Evolutionary conservation across 768 basidiomycete species (phyloP).

Genomic region (Serendipita sp.): DNA sequence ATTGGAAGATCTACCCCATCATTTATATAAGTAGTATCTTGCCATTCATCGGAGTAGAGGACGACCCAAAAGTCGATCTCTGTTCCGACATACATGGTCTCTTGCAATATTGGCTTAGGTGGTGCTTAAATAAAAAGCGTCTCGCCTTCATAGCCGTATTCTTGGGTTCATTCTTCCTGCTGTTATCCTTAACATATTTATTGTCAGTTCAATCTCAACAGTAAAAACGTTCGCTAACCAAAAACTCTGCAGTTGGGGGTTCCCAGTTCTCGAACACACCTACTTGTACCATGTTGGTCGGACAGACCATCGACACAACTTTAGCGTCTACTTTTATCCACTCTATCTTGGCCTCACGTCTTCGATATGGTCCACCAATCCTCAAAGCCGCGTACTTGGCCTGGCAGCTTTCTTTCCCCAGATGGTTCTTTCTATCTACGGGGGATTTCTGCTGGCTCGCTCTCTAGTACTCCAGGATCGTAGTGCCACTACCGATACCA

Average conservation of each 20-base stretch:
- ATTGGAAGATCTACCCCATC: slow-evolving; percentile 96
- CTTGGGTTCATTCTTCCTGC: slow-evolving; percentile 43
- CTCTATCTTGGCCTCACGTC: slow-evolving; percentile 73
- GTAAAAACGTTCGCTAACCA: slow-evolving; percentile 2
- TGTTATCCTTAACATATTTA: slow-evolving; percentile 52
- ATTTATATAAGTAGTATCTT: slow-evolving; percentile 76
- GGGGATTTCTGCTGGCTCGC: slow-evolving; percentile 57
- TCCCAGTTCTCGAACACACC: slow-evolving; percentile 79
- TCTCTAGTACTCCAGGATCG: background rate
- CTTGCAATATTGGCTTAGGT: slow-evolving; percentile 17
- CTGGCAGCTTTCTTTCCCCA: slow-evolving; percentile 75
- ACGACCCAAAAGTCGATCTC: slow-evolving; percentile 10
- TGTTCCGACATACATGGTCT: slow-evolving; percentile 1
- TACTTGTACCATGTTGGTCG: slow-evolving; percentile 86
- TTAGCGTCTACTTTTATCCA: slow-evolving; percentile 93
- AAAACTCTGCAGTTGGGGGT: slow-evolving; percentile 62
- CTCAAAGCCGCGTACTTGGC: slow-evolving; percentile 29
- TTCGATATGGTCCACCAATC: slow-evolving; percentile 6
- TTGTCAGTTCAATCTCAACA: slow-evolving; percentile 37
- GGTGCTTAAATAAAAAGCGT: slow-evolving; percentile 30
- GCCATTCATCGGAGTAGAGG: slow-evolving; percentile 27
- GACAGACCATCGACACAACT: slow-evolving; percentile 94
- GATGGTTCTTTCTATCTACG: slow-evolving; percentile 48
- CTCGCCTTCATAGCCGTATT: slow-evolving; percentile 56
- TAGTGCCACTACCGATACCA: background rate